Conservation (phyloP, 306 rosid species). For the Lathyrus oleraceus region DNA sequence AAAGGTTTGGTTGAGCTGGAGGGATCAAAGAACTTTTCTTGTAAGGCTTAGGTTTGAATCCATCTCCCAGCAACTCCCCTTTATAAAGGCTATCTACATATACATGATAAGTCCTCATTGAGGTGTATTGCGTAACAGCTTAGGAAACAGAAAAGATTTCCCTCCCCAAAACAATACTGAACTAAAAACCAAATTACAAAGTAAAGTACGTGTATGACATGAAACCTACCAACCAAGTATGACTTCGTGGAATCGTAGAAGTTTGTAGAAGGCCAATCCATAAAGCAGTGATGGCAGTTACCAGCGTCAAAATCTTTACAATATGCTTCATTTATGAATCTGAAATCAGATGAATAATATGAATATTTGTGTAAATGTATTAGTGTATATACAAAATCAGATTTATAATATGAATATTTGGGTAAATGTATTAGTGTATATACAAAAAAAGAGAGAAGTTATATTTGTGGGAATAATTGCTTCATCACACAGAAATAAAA, state of each 20-base stretch:
- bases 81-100: not conserved
- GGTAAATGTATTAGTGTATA: not conserved
- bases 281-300: constrained; percentile 61
- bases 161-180: constrained; percentile 2
- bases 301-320: constrained; percentile 61
- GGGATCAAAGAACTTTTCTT: constrained; percentile 14
- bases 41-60: constrained; percentile 14
- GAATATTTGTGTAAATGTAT: not conserved
- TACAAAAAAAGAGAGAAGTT: too few species aligned
- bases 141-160: constrained; percentile 11
- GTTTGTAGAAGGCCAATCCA: constrained; percentile 78
- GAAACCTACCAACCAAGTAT: constrained; percentile 82
- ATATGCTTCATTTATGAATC: constrained; percentile 73
- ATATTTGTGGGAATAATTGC: too few species aligned
- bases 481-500: too few species aligned
- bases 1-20: constrained; percentile 1
- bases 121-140: not conserved
- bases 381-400: not conserved
- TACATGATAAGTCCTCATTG: not conserved
- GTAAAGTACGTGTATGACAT: constrained; percentile 14
- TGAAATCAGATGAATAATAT: constrained; percentile 24
- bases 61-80: not conserved
- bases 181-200: constrained; percentile 4
- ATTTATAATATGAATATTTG: not conserved
- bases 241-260: constrained; percentile 52